phyloP scores from a whole-genome alignment of 2,329 filamentous ascomycete genomes.

The Fusarium nodosum region DNA sequence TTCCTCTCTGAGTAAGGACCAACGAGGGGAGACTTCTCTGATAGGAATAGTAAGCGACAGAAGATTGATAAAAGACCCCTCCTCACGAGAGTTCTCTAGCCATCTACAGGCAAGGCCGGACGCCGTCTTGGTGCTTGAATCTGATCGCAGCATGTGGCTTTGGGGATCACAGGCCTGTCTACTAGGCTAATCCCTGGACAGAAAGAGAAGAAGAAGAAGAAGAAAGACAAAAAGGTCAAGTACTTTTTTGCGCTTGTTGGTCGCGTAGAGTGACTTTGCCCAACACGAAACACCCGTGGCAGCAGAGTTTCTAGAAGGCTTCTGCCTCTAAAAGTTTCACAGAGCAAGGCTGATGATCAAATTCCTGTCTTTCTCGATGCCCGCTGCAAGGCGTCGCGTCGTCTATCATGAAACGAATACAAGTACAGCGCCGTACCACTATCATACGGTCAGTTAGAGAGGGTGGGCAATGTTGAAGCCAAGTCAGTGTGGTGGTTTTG shows the following conservation, averaged over 20 bases:
- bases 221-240: constrained; percentile 16
- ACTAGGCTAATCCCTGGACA: constrained; percentile 44
- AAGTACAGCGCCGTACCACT: constrained; percentile 41
- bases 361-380: constrained; percentile 14
- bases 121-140: constrained; percentile 40
- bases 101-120: constrained; percentile 36
- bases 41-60: constrained; percentile 46
- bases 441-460: constrained; percentile 47
- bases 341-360: constrained; percentile 20
- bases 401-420: constrained; percentile 5
- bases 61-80: constrained; percentile 42
- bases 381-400: constrained; percentile 8
- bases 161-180: constrained; percentile 45
- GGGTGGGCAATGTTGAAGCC: constrained; percentile 11
- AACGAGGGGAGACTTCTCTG: constrained; percentile 23
- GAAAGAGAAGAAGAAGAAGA: constrained; percentile 4
- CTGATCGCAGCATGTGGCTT: constrained; percentile 50
- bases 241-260: constrained; percentile 13
- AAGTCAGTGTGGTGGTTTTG: constrained; percentile 26
- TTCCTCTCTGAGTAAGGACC: constrained; percentile 31
- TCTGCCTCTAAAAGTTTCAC: constrained; percentile 31
- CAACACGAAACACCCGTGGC: constrained; percentile 2
- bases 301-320: constrained; percentile 41
- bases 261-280: constrained; percentile 22
- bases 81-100: constrained; percentile 37